Conservation (phyloP, 73 alveolate species). For the Blepharisma stoltei region DNA sequence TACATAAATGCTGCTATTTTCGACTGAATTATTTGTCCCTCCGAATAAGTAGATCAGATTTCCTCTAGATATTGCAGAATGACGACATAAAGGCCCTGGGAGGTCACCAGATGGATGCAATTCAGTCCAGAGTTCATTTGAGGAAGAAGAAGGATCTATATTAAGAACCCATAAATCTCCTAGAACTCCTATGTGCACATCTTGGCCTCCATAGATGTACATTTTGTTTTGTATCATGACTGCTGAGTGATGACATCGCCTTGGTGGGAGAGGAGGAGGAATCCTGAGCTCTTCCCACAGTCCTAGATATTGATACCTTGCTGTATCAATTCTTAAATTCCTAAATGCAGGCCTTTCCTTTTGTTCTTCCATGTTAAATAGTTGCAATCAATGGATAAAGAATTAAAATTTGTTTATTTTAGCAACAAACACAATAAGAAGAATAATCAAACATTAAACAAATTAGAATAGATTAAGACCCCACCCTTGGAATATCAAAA, state of each 20-base stretch:
- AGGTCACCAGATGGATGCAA: neutral
- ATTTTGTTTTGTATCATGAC: neutral
- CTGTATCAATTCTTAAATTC: neutral
- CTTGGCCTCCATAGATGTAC: conserved; percentile 25
- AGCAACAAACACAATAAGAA: too few species aligned
- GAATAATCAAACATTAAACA: too few species aligned
- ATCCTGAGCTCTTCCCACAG: neutral
- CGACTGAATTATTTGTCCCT: neutral
- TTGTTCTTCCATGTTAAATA: too few species aligned
- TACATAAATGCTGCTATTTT: neutral
- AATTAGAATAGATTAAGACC: conserved; percentile 31
- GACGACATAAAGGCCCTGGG: conserved; percentile 17
- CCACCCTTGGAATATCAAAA: conserved; percentile 60
- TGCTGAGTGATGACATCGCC: conserved; percentile 22
- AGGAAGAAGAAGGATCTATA: neutral
- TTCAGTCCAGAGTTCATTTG: neutral
- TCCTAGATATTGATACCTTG: neutral
- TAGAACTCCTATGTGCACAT: neutral
- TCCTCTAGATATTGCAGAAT: neutral
- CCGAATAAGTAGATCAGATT: neutral
- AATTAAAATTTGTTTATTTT: too few species aligned
- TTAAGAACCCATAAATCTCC: conserved; percentile 12
- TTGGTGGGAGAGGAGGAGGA: conserved; percentile 24
- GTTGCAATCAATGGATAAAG: too few species aligned
- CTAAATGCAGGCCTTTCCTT: too few species aligned